Base-by-base conservation (phyloP, 208 protist species). In the Trypanosoma theileri region DNA sequence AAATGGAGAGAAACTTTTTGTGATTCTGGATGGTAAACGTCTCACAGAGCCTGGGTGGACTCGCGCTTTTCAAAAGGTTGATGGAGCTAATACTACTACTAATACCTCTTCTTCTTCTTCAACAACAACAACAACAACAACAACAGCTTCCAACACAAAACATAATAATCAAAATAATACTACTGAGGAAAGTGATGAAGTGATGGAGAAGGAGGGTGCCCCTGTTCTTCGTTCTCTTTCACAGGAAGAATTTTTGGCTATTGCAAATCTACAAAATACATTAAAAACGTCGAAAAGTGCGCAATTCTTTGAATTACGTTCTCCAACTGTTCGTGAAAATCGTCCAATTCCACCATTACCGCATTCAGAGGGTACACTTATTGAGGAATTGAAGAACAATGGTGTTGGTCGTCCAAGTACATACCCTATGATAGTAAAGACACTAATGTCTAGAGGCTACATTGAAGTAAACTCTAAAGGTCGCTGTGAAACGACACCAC, bases 371-470 rank as follows among this genome's bases (percentile, higher is more conserved):
- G 91, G 88, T 45, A 75, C 80, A 13, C 73, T 96, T 53, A 96
- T 96, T 70, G 88, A 93, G 63, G 82, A 96, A 64, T 88, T 96
- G 42, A 89, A 87, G 69, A 84, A 84, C 51, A 85, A 94, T 70
- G 91, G 88, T 60, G 88, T 96, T 17, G 91, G 91, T 16, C 81
- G 91, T 24, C 91, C 91, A 24, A 94, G 88, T 75, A 96, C 91
- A n/a, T 96, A 96, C 68, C 88, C 91, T 22, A 88, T 84, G 75
- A 96, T 96, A 51, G 84, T 96, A 26, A 93, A 93, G 80, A 96
- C 88, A 41, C 85, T 96, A 0, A 62, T 94, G 11, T 74, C 83
- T 48, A 86, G 91, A 40, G 85, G 88, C 53, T 96, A 96, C 80
- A 93, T 96, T 45, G 80, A 67, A 40, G 79, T 96, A 16, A 89